Base-by-base conservation (phyloP, 2,329 filamentous ascomycete species). In the Amylocarpus encephaloides region DNA sequence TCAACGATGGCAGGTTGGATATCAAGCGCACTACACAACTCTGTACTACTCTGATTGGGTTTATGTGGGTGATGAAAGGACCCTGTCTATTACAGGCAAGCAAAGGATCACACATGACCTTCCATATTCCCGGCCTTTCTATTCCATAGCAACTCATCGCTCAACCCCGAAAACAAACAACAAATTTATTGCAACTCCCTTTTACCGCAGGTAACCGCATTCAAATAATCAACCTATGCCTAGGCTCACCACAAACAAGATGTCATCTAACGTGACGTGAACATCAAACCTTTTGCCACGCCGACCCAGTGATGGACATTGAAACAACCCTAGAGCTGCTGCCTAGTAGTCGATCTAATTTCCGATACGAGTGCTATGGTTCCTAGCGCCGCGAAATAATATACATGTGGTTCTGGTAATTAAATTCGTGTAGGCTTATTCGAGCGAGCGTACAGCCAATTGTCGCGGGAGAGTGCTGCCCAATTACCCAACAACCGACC, bases 141-240 rank as follows among this genome's bases (percentile, higher is more conserved):
- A 11, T 30, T 16, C 15, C 26, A 32, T 12, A 32, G 11, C 10
- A 3, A 15, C n/a, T 16, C 13, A n/a, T 33, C 15, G n/a, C 29
- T 32, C 5, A 43, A 30, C 40, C n/a, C 40, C 29, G 22, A 15
- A 43, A 15, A 44, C 13, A 13, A 29, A 35, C 15, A 19, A 22
- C 18, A 18, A 9, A 18, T 13, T n/a, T 16, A 16, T 35, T 35
- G 32, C 43, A 19, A 13, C 10, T 32, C 13, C 9, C 19, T 30
- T 44, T 44, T 33, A 22, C 43, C 43, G 43, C 30, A 44, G 43
- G 43, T 44, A 44, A 35, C 43, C 15, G 18, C 43, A 35, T 44
- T 33, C 15, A 33, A 22, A 44, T 16, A 35, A 35, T 18, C 30
- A 44, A 18, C 9, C 30, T 11, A 19, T 15, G 15, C 33, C n/a